Evolutionary conservation across 352 stramenopile genomes (phyloP).

Genomic region (Phytophthora europaea): DNA sequence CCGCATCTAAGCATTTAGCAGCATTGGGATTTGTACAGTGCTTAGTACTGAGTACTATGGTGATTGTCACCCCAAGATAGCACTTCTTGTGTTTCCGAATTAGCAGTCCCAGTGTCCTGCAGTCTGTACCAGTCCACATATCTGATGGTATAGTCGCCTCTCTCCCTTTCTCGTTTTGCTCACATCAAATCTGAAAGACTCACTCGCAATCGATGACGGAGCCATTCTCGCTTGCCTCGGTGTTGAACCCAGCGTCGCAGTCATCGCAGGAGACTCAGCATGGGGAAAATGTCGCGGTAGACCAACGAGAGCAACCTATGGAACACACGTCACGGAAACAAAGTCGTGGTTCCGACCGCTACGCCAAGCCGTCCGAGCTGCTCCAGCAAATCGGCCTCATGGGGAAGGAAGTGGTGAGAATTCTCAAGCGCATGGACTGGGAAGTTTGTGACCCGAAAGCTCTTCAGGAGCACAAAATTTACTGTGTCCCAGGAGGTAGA

Average conservation of each 20-base stretch:
- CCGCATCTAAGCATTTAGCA: no score
- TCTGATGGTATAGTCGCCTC: neutral
- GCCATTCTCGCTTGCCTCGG: neutral
- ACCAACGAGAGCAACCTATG: constrained; percentile 1
- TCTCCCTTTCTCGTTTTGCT: neutral
- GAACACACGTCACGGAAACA: constrained; percentile 10
- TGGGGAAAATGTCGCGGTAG: neutral
- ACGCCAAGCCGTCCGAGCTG: constrained; percentile 21
- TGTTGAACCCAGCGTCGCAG: neutral
- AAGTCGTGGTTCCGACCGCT: constrained; percentile 8
- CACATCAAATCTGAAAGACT: neutral
- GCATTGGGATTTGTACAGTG: no score
- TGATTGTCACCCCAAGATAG: no score
- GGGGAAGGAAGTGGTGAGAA: constrained; percentile 33
- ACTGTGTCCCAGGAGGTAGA: constrained; percentile 25
- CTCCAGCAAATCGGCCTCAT: constrained; percentile 29
- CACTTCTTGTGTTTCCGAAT: no score
- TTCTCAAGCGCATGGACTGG: constrained; percentile 25
- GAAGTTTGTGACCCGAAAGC: constrained; percentile 26
- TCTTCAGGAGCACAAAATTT: constrained; percentile 31
- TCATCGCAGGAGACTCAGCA: constrained; percentile 7
- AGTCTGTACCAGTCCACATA: no score
- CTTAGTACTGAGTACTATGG: no score
- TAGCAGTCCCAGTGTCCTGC: no score
- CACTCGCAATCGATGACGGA: neutral